Base-by-base conservation (phyloP, 345 rosid genomes). In the Arabidopsis thaliana region DNA sequence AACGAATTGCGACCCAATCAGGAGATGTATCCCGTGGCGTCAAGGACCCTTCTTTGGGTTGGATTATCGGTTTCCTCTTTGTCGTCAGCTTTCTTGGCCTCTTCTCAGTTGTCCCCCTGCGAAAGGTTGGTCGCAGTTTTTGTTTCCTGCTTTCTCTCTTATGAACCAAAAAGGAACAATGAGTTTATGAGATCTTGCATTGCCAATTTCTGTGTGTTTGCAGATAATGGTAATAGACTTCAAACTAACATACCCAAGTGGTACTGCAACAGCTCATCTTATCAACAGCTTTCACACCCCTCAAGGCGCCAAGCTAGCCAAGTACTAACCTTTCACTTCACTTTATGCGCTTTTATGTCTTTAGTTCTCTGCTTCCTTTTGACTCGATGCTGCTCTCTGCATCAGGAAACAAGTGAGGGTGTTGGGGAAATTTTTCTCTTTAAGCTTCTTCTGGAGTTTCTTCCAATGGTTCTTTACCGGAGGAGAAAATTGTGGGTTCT, bases 1-100 rank as follows among this genome's bases (percentile, higher is more conserved):
- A 84, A 69, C 78, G 77, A 3, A 71, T 89, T n/a, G 94, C 97
- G 0, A 68, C 33, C 1, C 86, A 84, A 69, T 80, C 92, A 46
- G 80, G 60, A 49, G 86, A 82, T 65, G 73, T 71, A 14, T 2
- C 6, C 8, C 78, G 65, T 37, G 85, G 83, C 41, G 65, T 75
- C 56, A 90, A 86, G 82, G 56, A 85, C 59, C 96, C 86, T 8
- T 78, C 86, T 1, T 28, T 89, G 25, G 70, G 84, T 6, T 89
- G 97, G 97, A 91, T 91, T 28, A 86, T 91, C 12, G 89, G 84
- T 51, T 93, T 90, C 81, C 91, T 93, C 50, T 89, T 93, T 73
- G 72, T 93, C 52, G 97, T 89, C 67, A 93, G 98, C 87, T 89
- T 90, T 83, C 85, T 86, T 63, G 98, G 98, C 67, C 93, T 93